Evolutionary conservation across 768 basidiomycete genomes (phyloP).

Genomic region (Pulveroboletus sp.): DNA sequence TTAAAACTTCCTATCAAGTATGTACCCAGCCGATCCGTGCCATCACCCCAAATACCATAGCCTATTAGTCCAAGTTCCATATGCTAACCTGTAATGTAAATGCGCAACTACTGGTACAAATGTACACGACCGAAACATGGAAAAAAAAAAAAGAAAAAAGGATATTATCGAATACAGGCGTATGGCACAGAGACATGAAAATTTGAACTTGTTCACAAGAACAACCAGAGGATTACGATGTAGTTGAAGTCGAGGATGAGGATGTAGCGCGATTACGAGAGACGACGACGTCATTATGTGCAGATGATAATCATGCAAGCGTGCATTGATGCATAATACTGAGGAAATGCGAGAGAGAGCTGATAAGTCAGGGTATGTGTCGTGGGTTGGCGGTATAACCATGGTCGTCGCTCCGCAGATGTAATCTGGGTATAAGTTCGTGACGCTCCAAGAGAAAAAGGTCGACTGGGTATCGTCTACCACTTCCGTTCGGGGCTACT

Average conservation of each 20-base stretch:
- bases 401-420: constrained; percentile 23
- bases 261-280: constrained; percentile 30
- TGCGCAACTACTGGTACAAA: constrained; percentile 32
- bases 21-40: constrained; percentile 18
- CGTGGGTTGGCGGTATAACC: constrained; percentile 31
- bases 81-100: constrained; percentile 34
- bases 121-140: constrained; percentile 22
- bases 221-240: constrained; percentile 13
- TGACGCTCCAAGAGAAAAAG: constrained; percentile 10
- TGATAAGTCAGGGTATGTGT: constrained; percentile 37
- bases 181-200: constrained; percentile 30
- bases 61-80: constrained; percentile 32
- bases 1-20: constrained; percentile 29
- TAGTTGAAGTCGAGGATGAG: constrained; percentile 12
- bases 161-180: constrained; percentile 31
- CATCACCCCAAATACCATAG: constrained; percentile 19
- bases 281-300: constrained; percentile 30
- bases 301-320: constrained; percentile 23
- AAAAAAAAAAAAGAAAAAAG: not conserved
- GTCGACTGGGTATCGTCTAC: constrained; percentile 17
- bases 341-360: constrained; percentile 16
- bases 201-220: constrained; percentile 20
- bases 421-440: constrained; percentile 29
- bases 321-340: constrained; percentile 22
- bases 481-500: constrained; percentile 24